Base-by-base conservation (phyloP, 805 yeast genomes). In the Wickerhamomyces chaumierensis region DNA sequence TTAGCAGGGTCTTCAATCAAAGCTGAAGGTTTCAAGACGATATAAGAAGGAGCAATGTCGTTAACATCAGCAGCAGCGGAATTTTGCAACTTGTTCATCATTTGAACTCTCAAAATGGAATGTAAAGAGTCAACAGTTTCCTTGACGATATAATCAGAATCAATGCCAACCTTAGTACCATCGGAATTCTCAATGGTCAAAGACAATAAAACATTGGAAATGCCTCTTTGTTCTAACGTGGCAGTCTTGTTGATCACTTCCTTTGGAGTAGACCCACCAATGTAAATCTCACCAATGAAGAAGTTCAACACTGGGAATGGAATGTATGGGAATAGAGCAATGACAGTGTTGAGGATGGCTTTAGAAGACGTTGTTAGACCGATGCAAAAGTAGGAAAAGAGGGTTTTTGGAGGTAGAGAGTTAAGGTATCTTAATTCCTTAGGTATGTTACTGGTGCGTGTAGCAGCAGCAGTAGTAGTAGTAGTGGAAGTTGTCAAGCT, bases 21-120 rank as follows among this genome's bases (percentile, higher is more conserved):
- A 2, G 96, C 97, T 19, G 95, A 84, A 36, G 97, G 96, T 63
- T 88, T 88, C 53, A 88, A 66, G 3, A 95, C 97, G 41, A 86
- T 83, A 59, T 85, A 88, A 19, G 95, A 95, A 3, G 95, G 85
- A 9, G 95, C 87, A 25, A 90, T 74, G 14, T 74, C 68, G 56
- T 83, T 80, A 46, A 80, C 63, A 45, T 68, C 67, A 8, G 43
- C 44, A 4, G 51, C 58, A 8, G 43, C 44, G 4, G 51, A 58
- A 3, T 61, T 52, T 39, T 65, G 58, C 47, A 82, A 69, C 57
- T 78, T 75, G 36, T 66, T 60, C 31, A 75, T 55, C n/a, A 88
- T 71, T 56, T 81, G 84, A 14, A 92, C 90, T 28, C 73, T 69
- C 53, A 82, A 63, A 33, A 86, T 77, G 33, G 77, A 71, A 35